Evolutionary conservation across 2,329 filamentous ascomycete species (phyloP), one percentile per base, ranked within the genome.

Genomic region (Epichloe scottii): DNA sequence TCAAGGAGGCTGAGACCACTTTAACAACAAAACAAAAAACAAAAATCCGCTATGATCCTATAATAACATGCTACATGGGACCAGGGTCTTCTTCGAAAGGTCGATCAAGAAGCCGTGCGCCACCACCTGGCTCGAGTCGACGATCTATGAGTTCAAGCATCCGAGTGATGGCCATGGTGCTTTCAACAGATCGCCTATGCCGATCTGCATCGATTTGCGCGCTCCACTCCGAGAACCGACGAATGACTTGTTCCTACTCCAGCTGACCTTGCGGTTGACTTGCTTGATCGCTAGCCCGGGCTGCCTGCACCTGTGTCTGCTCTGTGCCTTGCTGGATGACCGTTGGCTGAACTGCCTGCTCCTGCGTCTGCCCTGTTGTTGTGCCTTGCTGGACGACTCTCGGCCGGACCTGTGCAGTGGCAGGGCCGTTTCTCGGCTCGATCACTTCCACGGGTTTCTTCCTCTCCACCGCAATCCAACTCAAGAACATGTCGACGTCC

Each of bases 401-500:
- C 5, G 38, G 14, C 12, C 34, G 21, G 19, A 5, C 37, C 19
- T 15, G 21, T 10, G 2, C 15, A 5, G n/a, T 10, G 30, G n/a
- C 30, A 7, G 35, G 39, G n/a, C 10, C 21, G n/a, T 3, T 38
- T 15, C 19, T 30, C 30, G 19, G n/a, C 40, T 14, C 40, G 3
- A 14, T 33, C 4, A 10, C 34, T 14, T 45, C 5, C 4, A 8
- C n/a, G 17, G 21, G 19, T n/a, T 38, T 55, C 50, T 59, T 65
- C 57, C 76, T 68, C 64, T 76, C 70, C 51, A 60, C 62, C 2
- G 66, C 68, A 49, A 82, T 71, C 82, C 83, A 89, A 3, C 67
- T 66, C 55, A 88, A 61, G 57, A 88, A 87, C 57, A 84, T 68
- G 5, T 79, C 77, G 6, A 89, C 85, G 61, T 89, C 86, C 67